A percentile compares a stretch with the other conserved stretches of the same genome.
Evolutionary conservation across 768 basidiomycete genomes (phyloP).

Genomic region (Agaricus sinodeliciosus): DNA sequence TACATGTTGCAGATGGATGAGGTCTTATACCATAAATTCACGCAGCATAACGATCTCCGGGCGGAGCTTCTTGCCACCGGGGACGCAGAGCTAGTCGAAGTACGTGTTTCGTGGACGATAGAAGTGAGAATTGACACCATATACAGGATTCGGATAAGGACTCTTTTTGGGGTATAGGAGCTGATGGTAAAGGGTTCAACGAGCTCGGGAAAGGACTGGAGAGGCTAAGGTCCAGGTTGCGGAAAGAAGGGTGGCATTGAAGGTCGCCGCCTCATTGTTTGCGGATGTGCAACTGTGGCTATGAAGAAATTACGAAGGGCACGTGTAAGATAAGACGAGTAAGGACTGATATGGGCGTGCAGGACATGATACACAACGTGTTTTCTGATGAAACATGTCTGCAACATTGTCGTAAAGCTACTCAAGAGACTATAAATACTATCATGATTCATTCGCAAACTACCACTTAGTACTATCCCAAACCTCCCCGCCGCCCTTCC

Average conservation of each 20-base stretch:
- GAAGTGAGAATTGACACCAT: neutral
- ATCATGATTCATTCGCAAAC: neutral
- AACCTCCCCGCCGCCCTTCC: neutral
- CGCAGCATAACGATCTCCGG: constrained; percentile 56
- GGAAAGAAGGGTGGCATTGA: constrained; percentile 14
- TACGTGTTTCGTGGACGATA: constrained; percentile 19
- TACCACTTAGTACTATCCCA: constrained; percentile 8
- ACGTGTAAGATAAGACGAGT: too few species aligned
- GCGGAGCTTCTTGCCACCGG: constrained; percentile 58
- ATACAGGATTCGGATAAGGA: constrained; percentile 67
- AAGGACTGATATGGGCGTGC: neutral
- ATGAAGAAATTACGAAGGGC: too few species aligned
- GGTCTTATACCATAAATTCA: constrained; percentile 61
- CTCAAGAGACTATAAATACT: constrained; percentile 10
- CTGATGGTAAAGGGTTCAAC: constrained; percentile 60
- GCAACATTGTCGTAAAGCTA: constrained; percentile 16
- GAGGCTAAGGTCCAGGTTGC: constrained; percentile 51
- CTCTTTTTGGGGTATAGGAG: constrained; percentile 73
- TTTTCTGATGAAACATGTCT: constrained; percentile 13
- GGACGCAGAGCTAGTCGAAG: constrained; percentile 65
- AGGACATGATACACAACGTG: constrained; percentile 7
- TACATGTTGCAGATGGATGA: constrained; percentile 52
- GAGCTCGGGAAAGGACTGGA: constrained; percentile 69
- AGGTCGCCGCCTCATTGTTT: constrained; percentile 20
- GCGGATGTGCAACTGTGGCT: neutral